Percentiles rank a stretch among this genome's conserved stretches.
phyloP scores from a whole-genome alignment of 1,284 basidiomycete species.

The Cutaneotrichosporon sp. region DNA sequence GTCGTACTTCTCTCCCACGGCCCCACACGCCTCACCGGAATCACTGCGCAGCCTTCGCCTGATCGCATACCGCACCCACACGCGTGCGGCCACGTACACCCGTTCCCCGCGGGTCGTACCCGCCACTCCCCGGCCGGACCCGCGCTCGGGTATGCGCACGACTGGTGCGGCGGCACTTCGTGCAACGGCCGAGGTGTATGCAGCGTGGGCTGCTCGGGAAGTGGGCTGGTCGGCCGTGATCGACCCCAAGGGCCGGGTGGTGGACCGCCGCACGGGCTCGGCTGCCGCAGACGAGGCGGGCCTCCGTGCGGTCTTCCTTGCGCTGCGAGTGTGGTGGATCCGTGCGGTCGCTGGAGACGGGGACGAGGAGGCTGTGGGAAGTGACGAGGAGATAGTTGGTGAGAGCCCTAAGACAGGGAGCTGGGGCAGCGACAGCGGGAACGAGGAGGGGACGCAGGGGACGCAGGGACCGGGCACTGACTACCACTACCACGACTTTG shows the following conservation, averaged over 20 bases:
- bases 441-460: background rate
- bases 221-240: slow-evolving; percentile 53
- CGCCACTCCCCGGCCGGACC: slow-evolving; percentile 3
- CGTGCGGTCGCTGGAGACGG: slow-evolving; percentile 31
- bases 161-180: slow-evolving; percentile 36
- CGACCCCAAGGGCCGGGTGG: slow-evolving; percentile 40
- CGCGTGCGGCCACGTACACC: background rate
- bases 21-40: slow-evolving; percentile 12
- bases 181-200: slow-evolving; percentile 51
- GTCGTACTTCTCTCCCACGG: slow-evolving; percentile 23
- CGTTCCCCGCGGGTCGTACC: slow-evolving; percentile 12
- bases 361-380: slow-evolving; percentile 7
- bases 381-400: slow-evolving; percentile 26
- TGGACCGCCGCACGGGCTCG: slow-evolving; percentile 43
- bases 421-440: slow-evolving; percentile 31
- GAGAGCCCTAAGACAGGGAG: too few relatives aligned
- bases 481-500: background rate
- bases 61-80: background rate
- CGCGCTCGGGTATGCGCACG: slow-evolving; percentile 22
- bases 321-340: slow-evolving; percentile 48
- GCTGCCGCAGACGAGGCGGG: slow-evolving; percentile 47
- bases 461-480: background rate
- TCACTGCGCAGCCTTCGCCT: background rate
- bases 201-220: slow-evolving; percentile 52
- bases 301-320: slow-evolving; percentile 44